Conservation (phyloP, 495 filamentous ascomycete genomes). For the Penicillium dipodomyicola region DNA sequence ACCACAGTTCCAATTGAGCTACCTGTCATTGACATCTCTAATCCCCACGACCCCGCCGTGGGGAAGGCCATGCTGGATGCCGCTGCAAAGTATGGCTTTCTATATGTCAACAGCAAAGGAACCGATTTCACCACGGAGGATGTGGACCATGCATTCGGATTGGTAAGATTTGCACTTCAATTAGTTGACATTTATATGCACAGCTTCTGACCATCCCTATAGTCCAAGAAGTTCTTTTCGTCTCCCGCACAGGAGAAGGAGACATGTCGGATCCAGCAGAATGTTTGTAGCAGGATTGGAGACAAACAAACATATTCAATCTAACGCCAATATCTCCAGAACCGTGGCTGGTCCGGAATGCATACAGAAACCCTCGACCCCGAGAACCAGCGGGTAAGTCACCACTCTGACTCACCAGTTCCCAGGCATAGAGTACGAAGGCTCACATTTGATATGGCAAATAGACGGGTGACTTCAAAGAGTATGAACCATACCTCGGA, state of each 20-base stretch:
- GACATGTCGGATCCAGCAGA: slow-evolving; percentile 66
- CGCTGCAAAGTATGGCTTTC: slow-evolving; percentile 77
- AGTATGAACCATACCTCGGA: slow-evolving; percentile 48
- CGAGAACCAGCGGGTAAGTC: slow-evolving; percentile 69
- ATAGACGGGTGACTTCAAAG: slow-evolving; percentile 88
- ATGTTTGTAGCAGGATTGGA: slow-evolving; percentile 39
- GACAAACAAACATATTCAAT: background rate
- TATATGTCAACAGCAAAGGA: slow-evolving; percentile 75
- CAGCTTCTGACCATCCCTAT: slow-evolving; percentile 8
- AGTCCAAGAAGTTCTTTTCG: slow-evolving; percentile 79
- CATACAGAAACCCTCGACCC: slow-evolving; percentile 86
- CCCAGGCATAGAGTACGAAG: background rate
- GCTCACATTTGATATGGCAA: slow-evolving; percentile 9
- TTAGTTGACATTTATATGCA: slow-evolving; percentile 1
- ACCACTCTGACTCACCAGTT: background rate
- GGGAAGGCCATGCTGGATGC: slow-evolving; percentile 76
- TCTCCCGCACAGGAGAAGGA: slow-evolving; percentile 71
- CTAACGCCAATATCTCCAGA: slow-evolving; percentile 43
- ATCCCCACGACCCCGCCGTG: slow-evolving; percentile 51
- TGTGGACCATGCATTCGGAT: slow-evolving; percentile 69
- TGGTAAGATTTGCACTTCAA: slow-evolving; percentile 50
- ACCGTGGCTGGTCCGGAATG: slow-evolving; percentile 87
- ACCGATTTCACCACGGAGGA: slow-evolving; percentile 62
- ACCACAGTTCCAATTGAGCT: slow-evolving; percentile 52
- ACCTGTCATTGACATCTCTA: slow-evolving; percentile 76